Base-by-base conservation (phyloP, 176 grass and related monocot genomes). In the Canna indica region DNA sequence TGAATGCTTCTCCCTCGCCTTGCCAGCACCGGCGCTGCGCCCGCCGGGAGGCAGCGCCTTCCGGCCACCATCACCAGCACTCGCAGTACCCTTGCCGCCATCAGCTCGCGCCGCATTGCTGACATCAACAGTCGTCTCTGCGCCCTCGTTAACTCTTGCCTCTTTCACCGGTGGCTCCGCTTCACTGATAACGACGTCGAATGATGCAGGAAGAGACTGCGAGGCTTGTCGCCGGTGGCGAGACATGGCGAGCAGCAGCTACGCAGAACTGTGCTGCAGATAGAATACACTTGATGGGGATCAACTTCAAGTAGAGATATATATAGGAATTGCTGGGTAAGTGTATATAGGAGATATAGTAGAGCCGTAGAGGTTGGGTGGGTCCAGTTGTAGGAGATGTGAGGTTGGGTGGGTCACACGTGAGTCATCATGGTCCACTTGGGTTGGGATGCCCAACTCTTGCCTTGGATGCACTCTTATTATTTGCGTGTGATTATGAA, bases 161-260 rank as follows among this genome's bases (percentile, higher is more conserved):
- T n/a, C 35, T 17, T n/a, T 46, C 28, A 34, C 5, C 2, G 45
- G n/a, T 33, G 69, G 28, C 27, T 53, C 20, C 29, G 34, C 28
- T 8, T 54, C 30, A 1, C 29, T 30, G 13, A 15, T 46, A 35
- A 53, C 29, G 29, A n/a, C n/a, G n/a, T 35, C 45, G 27, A 71
- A 71, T 15, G 15, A 27, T 29, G 32, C 12, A 32, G 47, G 47
- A 2, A 71, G 69, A 29, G 69, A 45, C 45, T 53, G 69, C 17
- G 69, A 71, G 24, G 69, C 46, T 53, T 71, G 69, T 34, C 69
- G 15, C 46, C 69, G 69, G 69, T 71, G 69, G 47, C 69, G 47
- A 34, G 69, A 52, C 69, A 71, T 71, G 0, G 29, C 48, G 44
- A 1, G 2, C 15, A 1, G 44, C 44, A 46, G 44, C 44, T 13